Conservation (phyloP, 2,329 filamentous ascomycete species). For the Lecanicillium sp. region DNA sequence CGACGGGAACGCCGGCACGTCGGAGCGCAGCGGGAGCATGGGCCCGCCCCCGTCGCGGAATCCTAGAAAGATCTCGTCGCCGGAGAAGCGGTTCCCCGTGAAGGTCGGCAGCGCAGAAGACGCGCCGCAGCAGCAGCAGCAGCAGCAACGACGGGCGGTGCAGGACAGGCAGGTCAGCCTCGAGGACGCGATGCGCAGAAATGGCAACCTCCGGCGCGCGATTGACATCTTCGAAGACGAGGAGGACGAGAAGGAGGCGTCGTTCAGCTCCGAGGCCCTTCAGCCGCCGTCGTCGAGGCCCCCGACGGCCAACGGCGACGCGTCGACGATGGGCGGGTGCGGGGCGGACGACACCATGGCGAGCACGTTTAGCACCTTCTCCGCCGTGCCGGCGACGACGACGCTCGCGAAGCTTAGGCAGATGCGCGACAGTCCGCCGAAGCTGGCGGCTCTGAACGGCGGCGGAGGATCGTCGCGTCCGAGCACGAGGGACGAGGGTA, state of each 20-base stretch:
- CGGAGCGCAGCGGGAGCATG: background rate
- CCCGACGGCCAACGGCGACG: conserved; percentile 25
- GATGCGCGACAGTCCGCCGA: conserved; percentile 46
- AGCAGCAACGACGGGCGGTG: conserved; percentile 15
- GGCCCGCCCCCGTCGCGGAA: conserved; percentile 32
- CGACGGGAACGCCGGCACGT: conserved; percentile 12
- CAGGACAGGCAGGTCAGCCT: conserved; percentile 39
- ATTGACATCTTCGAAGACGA: conserved; percentile 60
- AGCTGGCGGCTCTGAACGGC: conserved; percentile 38
- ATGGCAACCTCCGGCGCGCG: conserved; percentile 50
- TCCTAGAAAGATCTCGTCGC: conserved; percentile 39
- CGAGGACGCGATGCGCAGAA: conserved; percentile 48
- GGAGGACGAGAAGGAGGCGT: conserved; percentile 22
- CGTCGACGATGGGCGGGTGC: conserved; percentile 28
- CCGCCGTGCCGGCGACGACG: conserved; percentile 81
- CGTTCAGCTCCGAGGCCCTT: background rate
- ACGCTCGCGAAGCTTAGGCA: conserved; percentile 70
- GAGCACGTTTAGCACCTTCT: conserved; percentile 85
- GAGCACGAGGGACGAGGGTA: conserved; percentile 35
- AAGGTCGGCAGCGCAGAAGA: conserved; percentile 38
- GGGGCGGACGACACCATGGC: conserved; percentile 65
- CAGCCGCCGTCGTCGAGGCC: conserved; percentile 20
- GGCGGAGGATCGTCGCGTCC: conserved; percentile 30
- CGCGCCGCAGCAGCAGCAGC: conserved; percentile 13
- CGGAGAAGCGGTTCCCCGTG: conserved; percentile 56